A percentile compares a stretch with the other conserved stretches of the same genome.
Conservation (phyloP, 257 asterid species). For the Gentiana macrophylla region DNA sequence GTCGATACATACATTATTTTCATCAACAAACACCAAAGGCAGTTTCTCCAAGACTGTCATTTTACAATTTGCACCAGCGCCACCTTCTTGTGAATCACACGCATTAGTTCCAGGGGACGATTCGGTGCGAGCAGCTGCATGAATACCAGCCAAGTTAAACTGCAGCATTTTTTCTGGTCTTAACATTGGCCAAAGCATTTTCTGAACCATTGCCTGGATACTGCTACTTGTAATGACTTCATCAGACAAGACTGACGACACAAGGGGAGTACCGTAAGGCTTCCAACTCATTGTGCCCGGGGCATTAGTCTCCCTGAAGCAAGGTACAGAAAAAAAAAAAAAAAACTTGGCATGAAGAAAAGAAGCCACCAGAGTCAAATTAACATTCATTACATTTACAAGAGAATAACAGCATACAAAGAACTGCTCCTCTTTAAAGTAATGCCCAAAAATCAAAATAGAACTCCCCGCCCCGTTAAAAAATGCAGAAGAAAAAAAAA, state of each 20-base stretch:
- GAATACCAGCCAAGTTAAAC: slow-evolving; percentile 18
- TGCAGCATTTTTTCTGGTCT: slow-evolving; percentile 34
- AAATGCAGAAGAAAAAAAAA: not conserved
- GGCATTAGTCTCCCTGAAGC: slow-evolving; percentile 54
- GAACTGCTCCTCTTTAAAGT: not conserved
- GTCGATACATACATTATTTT: slow-evolving; percentile 90
- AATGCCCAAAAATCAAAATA: not conserved
- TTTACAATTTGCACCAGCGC: slow-evolving; percentile 39
- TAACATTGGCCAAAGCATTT: slow-evolving; percentile 77
- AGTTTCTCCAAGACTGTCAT: slow-evolving; percentile 44
- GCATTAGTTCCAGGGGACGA: slow-evolving; percentile 25
- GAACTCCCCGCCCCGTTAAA: not conserved
- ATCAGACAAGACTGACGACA: slow-evolving; percentile 81
- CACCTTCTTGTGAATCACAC: slow-evolving; percentile 28
- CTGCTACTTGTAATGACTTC: slow-evolving; percentile 72
- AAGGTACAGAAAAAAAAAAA: slow-evolving; percentile 11
- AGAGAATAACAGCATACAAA: too few relatives aligned
- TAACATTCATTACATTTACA: too few relatives aligned
- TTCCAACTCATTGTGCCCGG: slow-evolving; percentile 80
- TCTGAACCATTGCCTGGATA: slow-evolving; percentile 75
- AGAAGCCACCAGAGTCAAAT: not conserved
- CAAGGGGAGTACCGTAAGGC: slow-evolving; percentile 98
- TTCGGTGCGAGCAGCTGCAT: slow-evolving; percentile 21
- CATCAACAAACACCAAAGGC: slow-evolving; percentile 92
- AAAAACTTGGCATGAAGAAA: slow-evolving; percentile 1